Evolutionary conservation across 495 filamentous ascomycete species (phyloP), one percentile per base, ranked within the genome.

Genomic region (Xylaria nigripes): DNA sequence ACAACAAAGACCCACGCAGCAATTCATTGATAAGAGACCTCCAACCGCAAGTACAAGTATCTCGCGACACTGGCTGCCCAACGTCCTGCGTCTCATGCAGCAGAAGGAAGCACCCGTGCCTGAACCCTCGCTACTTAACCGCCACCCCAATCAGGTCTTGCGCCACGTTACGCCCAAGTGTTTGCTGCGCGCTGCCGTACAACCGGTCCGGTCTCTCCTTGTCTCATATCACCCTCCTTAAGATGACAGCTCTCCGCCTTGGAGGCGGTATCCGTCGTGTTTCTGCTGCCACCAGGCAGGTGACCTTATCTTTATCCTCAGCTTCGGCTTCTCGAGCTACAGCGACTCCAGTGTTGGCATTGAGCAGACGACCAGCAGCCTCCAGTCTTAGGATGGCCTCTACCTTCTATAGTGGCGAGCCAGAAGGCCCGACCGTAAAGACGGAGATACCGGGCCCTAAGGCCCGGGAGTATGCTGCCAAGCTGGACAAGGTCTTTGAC

Each of bases 401-500:
- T 24, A 51, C 47, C 56, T 87, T 78, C 74, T 84, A 86, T 69
- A 68, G 79, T 56, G 71, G 84, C 61, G 92, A 97, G 78, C 89
- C 91, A n/a, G 54, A 75, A 36, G 81, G 75, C 21, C 92, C 92
- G 27, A 75, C 71, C 10, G 69, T 96, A 56, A 81, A 80, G 68
- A 95, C 87, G 6, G 72, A 80, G 30, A 90, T 97, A 60, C 92
- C 92, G 13, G 93, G 92, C 2, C 90, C 91, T 44, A 77, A 83
- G 72, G 81, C 88, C 34, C 81, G 87, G 63, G 79, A 81, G 51
- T 76, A 86, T 63, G 72, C 73, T 25, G 50, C 60, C 41, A 70
- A 72, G 61, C 76, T 98, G 49, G 71, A 90, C 71, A 73, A 85
- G 72, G 89, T 98, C 55, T 98, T 95, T 65, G 93, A 98, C 68